A percentile compares a stretch with the other conserved stretches of the same genome.
Conservation (phyloP, 805 yeast species). For the Saturnispora quitensis region DNA sequence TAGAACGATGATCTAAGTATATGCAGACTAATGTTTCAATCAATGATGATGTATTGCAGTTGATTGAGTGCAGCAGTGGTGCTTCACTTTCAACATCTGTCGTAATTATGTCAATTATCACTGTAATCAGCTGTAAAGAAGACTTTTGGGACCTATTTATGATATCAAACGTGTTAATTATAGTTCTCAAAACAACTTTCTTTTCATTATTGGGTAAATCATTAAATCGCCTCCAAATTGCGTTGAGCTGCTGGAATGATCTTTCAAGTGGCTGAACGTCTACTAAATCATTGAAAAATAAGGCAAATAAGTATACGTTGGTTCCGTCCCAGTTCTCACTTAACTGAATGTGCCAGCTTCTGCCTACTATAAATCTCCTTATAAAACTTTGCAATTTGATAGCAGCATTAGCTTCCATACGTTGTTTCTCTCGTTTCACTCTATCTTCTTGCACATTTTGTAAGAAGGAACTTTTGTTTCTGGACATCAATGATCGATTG, state of each 20-base stretch:
- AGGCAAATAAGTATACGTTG: conserved; percentile 22
- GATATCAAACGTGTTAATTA: not conserved
- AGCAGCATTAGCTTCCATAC: conserved; percentile 43
- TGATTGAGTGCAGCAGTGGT: not conserved
- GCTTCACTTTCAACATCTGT: not conserved
- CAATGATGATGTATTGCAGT: not conserved
- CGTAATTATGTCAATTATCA: not conserved
- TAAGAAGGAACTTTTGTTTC: conserved; percentile 38
- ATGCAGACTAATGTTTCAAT: not conserved
- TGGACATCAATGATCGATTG: conserved; percentile 18
- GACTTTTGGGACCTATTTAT: not conserved
- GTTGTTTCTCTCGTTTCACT: conserved; percentile 48
- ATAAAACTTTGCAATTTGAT: conserved; percentile 40
- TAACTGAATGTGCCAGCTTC: conserved; percentile 18
- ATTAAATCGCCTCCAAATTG: not conserved
- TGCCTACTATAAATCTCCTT: conserved; percentile 31
- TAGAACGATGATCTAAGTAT: not conserved
- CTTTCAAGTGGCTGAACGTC: conserved; percentile 6
- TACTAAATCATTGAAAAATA: conserved; percentile 21
- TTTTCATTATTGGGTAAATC: not conserved
- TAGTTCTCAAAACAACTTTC: not conserved
- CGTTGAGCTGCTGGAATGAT: conserved; percentile 9
- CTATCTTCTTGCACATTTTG: conserved; percentile 61
- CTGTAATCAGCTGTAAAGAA: not conserved
- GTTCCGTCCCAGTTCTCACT: conserved; percentile 20